Evolutionary conservation across 768 basidiomycete species (phyloP).

Genomic region (Collybiopsis confluens): DNA sequence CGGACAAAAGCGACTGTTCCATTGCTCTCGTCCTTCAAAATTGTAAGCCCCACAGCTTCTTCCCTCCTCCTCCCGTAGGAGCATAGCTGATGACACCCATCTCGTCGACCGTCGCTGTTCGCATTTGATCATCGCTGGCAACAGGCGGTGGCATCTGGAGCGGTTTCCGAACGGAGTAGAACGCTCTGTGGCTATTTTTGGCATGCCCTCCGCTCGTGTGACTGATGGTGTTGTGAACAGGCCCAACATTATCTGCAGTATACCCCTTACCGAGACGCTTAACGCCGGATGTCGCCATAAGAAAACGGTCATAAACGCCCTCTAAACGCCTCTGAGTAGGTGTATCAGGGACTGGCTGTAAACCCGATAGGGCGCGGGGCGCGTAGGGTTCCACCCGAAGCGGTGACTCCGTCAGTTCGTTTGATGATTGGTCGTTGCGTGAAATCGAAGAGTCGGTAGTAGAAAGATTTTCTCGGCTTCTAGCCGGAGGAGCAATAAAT

Average conservation of each 20-base stretch:
- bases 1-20: constrained; percentile 55
- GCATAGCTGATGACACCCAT: constrained; percentile 48
- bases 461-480: constrained; percentile 26
- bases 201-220: constrained; percentile 18
- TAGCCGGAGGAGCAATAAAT: constrained; percentile 55
- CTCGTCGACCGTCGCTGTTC: constrained; percentile 57
- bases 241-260: constrained; percentile 60
- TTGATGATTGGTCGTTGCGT: constrained; percentile 25
- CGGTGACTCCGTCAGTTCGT: constrained; percentile 60
- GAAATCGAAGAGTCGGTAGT: not conserved
- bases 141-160: constrained; percentile 62
- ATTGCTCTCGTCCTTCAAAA: constrained; percentile 43
- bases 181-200: constrained; percentile 38
- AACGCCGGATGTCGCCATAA: constrained; percentile 79
- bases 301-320: constrained; percentile 76
- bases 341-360: constrained; percentile 41
- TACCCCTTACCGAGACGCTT: constrained; percentile 79
- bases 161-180: constrained; percentile 43
- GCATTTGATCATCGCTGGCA: constrained; percentile 52
- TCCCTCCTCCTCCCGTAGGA: constrained; percentile 19
- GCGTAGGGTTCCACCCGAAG: constrained; percentile 66
- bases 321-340: constrained; percentile 61
- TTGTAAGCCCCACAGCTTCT: constrained; percentile 19
- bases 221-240: constrained; percentile 31
- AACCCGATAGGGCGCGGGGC: constrained; percentile 32